phyloP scores from a whole-genome alignment of 306 rosid genomes.

The Prunus fruticosa region DNA sequence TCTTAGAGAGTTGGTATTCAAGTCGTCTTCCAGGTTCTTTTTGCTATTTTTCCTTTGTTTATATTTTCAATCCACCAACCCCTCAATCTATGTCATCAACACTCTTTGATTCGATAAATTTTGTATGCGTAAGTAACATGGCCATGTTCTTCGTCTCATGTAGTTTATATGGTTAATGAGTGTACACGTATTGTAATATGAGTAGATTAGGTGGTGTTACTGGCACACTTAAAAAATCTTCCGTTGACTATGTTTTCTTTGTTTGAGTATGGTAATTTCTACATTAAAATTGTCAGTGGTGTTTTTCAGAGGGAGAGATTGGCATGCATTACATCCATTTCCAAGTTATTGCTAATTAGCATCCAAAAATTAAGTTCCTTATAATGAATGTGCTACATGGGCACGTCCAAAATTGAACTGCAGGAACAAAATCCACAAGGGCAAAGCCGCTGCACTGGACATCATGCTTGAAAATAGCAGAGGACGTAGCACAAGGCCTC shows the following conservation, averaged over 20 bases:
- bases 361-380: neutral
- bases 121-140: neutral
- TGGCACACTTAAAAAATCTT: neutral
- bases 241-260: too few species aligned
- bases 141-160: too few species aligned
- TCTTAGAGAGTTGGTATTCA: too few species aligned
- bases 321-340: too few species aligned
- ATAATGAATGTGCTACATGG: neutral
- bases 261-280: too few species aligned
- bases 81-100: neutral
- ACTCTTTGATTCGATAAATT: too few species aligned
- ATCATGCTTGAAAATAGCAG: constrained; percentile 91
- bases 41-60: too few species aligned
- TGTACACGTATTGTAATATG: neutral
- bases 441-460: constrained; percentile 96
- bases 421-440: constrained; percentile 76
- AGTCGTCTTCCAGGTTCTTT: too few species aligned
- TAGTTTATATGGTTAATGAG: too few species aligned
- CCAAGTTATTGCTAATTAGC: neutral
- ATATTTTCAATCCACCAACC: neutral
- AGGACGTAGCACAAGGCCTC: constrained; percentile 88
- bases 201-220: too few species aligned
- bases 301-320: too few species aligned
- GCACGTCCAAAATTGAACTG: neutral
- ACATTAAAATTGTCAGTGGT: too few species aligned